phyloP scores from a whole-genome alignment of 176 grass and related monocot species.

The Triticum monococcum region DNA sequence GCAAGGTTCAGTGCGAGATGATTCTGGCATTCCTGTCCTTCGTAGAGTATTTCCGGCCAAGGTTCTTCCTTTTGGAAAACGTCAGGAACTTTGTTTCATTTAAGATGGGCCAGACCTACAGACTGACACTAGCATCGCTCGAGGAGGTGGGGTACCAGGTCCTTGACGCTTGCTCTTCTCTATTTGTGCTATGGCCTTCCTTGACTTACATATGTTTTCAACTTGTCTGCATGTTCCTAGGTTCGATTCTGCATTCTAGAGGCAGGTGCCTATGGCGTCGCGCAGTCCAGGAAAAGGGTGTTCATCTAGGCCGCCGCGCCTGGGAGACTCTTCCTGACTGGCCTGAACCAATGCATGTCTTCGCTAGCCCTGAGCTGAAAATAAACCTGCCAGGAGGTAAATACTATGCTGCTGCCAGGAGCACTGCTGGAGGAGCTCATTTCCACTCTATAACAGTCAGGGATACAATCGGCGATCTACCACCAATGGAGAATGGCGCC shows the following conservation, averaged over 20 bases:
- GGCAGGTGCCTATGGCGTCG: slow-evolving; percentile 64
- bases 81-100: slow-evolving; percentile 78
- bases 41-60: slow-evolving; percentile 60
- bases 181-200: not conserved
- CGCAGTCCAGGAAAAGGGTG: slow-evolving; percentile 70
- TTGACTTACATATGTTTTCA: not conserved
- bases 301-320: slow-evolving; percentile 72
- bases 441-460: slow-evolving; percentile 61
- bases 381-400: slow-evolving; percentile 42
- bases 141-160: not conserved
- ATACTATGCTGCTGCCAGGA: slow-evolving; percentile 46
- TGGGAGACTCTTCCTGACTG: slow-evolving; percentile 58
- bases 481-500: slow-evolving; percentile 48
- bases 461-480: slow-evolving; percentile 60
- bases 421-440: slow-evolving; percentile 54
- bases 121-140: slow-evolving; percentile 63
- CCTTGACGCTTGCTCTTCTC: too few relatives aligned
- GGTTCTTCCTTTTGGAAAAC: slow-evolving; percentile 69
- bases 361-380: slow-evolving; percentile 58
- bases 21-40: slow-evolving; percentile 73
- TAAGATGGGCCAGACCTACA: slow-evolving; percentile 73
- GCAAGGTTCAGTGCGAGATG: slow-evolving; percentile 68
- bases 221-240: slow-evolving; percentile 30
- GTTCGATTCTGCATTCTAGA: slow-evolving; percentile 82
- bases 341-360: slow-evolving; percentile 73